Evolutionary conservation across 2,329 filamentous ascomycete genomes (phyloP), one percentile per base, ranked within the genome.

Genomic region (Pseudogymnoascus sp.): DNA sequence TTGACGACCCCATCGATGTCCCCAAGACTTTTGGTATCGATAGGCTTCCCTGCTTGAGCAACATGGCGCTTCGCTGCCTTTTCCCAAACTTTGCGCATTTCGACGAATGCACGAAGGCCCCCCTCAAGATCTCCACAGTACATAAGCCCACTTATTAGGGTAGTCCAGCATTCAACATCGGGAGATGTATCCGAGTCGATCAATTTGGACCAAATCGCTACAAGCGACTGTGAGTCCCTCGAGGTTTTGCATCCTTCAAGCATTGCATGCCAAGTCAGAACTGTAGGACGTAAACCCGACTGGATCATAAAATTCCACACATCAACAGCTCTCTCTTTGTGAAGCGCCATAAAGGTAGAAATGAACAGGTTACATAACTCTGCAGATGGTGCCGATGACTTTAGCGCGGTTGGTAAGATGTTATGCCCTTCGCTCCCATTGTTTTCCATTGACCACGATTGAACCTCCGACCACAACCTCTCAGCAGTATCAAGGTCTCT

Each of bases 201-300:
- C 75, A 95, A 84, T 67, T 83, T 84, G 0, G 75, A 69, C 90
- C 91, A 96, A 34, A 92, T 80, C 1, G 79, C 79, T 63, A 87
- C 83, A 66, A 93, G 78, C 21, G 81, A 85, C n/a, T 78, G 73
- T 0, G 79, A 68, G 69, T 91, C 86, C 63, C 80, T 79, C 61
- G 84, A 80, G 61, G 79, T 80, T 71, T 82, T 83, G 75, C 87
- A 91, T 1, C 90, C 90, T 64, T 84, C 80, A 68, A 95, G 83
- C 83, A 95, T 89, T 48, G 84, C 78, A 41, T 86, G 88, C 83
- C 89, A 95, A 0, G 90, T 88, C 68, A 78, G 81, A 63, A 88
- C 70, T 6, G 81, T 86, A 13, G 90, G 87, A 64, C 77, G 74
- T 31, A 88, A 72, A 1, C 82, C 84, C 62, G 82, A 74, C 48